phyloP scores from a whole-genome alignment of 176 grass and related monocot species.

The Ampelocalamus luodianensis region DNA sequence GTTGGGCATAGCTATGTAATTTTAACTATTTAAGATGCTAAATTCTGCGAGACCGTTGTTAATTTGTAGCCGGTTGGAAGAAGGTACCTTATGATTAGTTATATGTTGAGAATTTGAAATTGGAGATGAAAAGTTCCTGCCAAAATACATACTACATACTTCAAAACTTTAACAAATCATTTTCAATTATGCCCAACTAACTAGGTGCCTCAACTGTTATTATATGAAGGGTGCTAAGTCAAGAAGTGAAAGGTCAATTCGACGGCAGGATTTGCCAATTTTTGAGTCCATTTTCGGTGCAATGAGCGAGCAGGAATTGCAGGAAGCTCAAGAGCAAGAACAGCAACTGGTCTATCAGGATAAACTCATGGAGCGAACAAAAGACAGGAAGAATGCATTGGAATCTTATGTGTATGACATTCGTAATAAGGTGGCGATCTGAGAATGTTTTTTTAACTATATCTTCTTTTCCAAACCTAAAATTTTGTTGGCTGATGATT shows the following conservation, averaged over 20 bases:
- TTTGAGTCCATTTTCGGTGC: conserved; percentile 64
- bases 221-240: conserved; percentile 55
- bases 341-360: conserved; percentile 74
- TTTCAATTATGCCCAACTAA: conserved; percentile 30
- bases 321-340: conserved; percentile 82
- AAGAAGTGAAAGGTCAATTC: conserved; percentile 52
- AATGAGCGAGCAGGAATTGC: conserved; percentile 67
- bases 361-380: conserved; percentile 80
- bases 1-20: conserved; percentile 8
- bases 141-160: neutral
- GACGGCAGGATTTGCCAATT: conserved; percentile 64
- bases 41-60: conserved; percentile 5
- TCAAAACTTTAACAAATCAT: neutral
- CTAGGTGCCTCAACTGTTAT: conserved; percentile 31
- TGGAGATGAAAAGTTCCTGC: neutral
- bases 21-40: conserved; percentile 36
- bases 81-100: conserved; percentile 32
- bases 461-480: conserved; percentile 13
- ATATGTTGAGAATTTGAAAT: conserved; percentile 26
- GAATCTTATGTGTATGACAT: conserved; percentile 95
- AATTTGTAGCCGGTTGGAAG: neutral
- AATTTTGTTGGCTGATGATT: conserved; percentile 36
- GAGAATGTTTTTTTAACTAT: conserved; percentile 25
- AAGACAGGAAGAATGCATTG: conserved; percentile 92
- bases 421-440: conserved; percentile 79